Evolutionary conservation across 768 basidiomycete species (phyloP), one percentile per base, ranked within the genome.

Genomic region (Kwoniella dejecticola): DNA sequence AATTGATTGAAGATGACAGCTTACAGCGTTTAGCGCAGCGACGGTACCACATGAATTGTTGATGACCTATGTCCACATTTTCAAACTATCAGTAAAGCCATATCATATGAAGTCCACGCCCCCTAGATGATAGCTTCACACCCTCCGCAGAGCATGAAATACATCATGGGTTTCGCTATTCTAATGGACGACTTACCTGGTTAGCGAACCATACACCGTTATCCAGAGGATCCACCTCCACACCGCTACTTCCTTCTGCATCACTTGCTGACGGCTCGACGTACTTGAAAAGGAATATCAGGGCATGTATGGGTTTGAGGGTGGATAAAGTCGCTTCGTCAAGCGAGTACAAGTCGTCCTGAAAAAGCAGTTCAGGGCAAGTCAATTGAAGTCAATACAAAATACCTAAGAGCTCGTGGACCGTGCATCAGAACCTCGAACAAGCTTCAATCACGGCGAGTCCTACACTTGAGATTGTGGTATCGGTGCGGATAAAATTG

Each of bases 241-340:
- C 67, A 26, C 65, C 75, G 62, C 30, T 62, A 45, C 50, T 63
- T 58, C 30, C 74, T 65, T 17, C 79, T 66, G 46, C 68, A 27
- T 49, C 69, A 1, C 62, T 38, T 42, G 62, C 80, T 17, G 48
- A 44, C n/a, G 30, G 24, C 13, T 88, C 87, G n/a, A 92, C 81
- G 88, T 91, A 97, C 82, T 97, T 96, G 84, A 98, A 98, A 46
- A 98, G 83, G 77, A 98, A 97, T 62, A 98, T 89, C 26, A 98
- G 82, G 0, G 95, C 93, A 67, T 89, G 88, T 2, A 97, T 81
- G 45, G 94, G 94, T 70, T 89, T 85, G 19, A 94, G 80, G 11
- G 85, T 82, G 44, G 85, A 84, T 24, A 96, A 81, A 2, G 87
- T 84, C 21, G 59, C 64, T 3, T 67, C 44, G 49, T 78, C 77